Conservation (phyloP, 192 early-diverging fungal species). For the Backusella parvicylindrica region DNA sequence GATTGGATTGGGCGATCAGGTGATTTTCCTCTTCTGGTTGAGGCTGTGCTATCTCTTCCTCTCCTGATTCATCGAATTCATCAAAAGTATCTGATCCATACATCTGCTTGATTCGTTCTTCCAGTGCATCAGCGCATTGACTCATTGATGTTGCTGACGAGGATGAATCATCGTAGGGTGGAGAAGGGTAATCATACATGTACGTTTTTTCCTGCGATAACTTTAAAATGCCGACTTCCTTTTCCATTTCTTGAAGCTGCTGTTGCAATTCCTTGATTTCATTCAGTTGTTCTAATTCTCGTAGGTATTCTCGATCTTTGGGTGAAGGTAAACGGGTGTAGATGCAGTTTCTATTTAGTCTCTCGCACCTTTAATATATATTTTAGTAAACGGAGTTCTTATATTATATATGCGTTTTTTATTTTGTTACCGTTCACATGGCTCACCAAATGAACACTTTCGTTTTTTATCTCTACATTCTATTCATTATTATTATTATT, state of each 20-base stretch:
- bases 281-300: not conserved
- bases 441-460: constrained; percentile 3
- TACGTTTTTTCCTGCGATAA: not conserved
- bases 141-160: not conserved
- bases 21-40: not conserved
- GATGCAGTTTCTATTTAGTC: not conserved
- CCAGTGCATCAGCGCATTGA: not conserved
- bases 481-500: not conserved
- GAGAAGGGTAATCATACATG: not conserved
- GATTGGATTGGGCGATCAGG: not conserved
- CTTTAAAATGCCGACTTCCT: not conserved
- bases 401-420: not conserved
- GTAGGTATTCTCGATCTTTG: constrained; percentile 10
- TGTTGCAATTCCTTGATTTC: not conserved
- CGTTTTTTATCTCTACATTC: constrained; percentile 20
- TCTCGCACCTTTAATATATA: constrained; percentile 3
- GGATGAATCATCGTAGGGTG: not conserved
- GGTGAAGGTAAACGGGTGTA: constrained; percentile 3
- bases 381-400: no score
- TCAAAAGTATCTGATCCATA: no score
- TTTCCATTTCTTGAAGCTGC: not conserved
- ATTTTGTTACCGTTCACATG: constrained; percentile 16
- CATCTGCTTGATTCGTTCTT: not conserved
- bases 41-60: not conserved
- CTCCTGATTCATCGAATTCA: not conserved